Conservation (phyloP, 306 rosid species). For the Rosa multiflora region DNA sequence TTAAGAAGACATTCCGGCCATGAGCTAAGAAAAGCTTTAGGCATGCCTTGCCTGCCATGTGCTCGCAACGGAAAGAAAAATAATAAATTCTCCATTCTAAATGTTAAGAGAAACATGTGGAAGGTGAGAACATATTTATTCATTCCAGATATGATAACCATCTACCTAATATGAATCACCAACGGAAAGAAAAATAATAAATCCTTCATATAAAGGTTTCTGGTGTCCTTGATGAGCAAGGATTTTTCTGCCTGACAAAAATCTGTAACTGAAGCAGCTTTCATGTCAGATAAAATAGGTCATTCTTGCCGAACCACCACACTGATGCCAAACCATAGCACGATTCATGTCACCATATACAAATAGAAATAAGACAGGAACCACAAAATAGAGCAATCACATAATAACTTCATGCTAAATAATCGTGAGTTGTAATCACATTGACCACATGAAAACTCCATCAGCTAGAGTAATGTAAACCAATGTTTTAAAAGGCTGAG, state of each 20-base stretch:
- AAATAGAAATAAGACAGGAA: background rate
- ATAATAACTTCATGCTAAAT: background rate
- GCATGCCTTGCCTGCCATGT: no score
- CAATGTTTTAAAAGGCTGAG: no score
- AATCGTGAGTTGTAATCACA: background rate
- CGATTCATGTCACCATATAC: background rate
- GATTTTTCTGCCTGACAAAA: slow-evolving; percentile 95
- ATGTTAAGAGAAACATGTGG: background rate
- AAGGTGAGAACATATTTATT: background rate
- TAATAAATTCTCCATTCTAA: background rate
- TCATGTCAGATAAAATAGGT: slow-evolving; percentile 36
- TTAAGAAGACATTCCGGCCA: no score
- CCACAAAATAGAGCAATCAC: background rate
- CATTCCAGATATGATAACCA: background rate
- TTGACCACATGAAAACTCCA: background rate
- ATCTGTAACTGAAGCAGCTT: slow-evolving; percentile 60
- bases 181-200: slow-evolving; percentile 7
- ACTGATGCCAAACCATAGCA: slow-evolving; percentile 2
- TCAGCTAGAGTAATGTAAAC: background rate
- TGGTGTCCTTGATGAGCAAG: slow-evolving; percentile 83
- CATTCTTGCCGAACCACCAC: slow-evolving; percentile 11
- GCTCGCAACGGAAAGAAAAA: no score
- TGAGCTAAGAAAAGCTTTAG: no score
- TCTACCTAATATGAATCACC: background rate
- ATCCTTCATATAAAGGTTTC: slow-evolving; percentile 66